Evolutionary conservation across 352 stramenopile genomes (phyloP).

Genomic region (Phytophthora pluvialis): DNA sequence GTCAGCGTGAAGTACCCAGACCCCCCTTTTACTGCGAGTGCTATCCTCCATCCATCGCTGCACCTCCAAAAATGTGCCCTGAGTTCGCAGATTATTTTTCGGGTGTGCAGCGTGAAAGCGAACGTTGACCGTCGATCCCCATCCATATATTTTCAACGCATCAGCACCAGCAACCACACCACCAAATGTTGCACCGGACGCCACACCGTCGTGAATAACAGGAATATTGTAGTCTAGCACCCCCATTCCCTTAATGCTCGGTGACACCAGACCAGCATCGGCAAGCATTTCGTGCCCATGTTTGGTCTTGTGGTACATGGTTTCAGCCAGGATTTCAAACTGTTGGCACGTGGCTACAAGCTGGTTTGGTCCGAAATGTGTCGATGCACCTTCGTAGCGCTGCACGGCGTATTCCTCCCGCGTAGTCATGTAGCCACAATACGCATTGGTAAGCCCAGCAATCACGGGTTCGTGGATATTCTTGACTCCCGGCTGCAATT

Average conservation of each 20-base stretch:
- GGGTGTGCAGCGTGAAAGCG: constrained; percentile 80
- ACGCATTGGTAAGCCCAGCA: constrained; percentile 81
- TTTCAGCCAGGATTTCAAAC: constrained; percentile 67
- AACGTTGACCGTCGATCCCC: constrained; percentile 57
- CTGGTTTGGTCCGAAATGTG: constrained; percentile 89
- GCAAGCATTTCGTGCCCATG: constrained; percentile 2
- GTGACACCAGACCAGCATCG: constrained; percentile 34
- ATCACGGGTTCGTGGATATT: constrained; percentile 62
- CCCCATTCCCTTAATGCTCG: constrained; percentile 66
- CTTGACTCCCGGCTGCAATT: constrained; percentile 17
- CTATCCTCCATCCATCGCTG: constrained; percentile 66
- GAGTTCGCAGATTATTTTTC: constrained; percentile 82
- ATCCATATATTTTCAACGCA: constrained; percentile 48
- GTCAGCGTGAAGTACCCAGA: constrained; percentile 79
- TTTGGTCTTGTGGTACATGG: constrained; percentile 33
- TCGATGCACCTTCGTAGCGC: constrained; percentile 90
- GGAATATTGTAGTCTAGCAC: constrained; percentile 79
- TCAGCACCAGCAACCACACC: constrained; percentile 52
- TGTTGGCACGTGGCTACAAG: constrained; percentile 80
- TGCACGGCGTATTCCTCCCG: constrained; percentile 88
- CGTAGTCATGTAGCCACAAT: constrained; percentile 87
- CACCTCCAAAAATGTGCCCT: constrained; percentile 82
- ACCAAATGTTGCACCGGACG: constrained; percentile 55
- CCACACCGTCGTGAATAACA: constrained; percentile 72
- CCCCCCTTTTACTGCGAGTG: constrained; percentile 39